Conservation (phyloP, 768 basidiomycete genomes). For the Candolleomyces aberdarensis region DNA sequence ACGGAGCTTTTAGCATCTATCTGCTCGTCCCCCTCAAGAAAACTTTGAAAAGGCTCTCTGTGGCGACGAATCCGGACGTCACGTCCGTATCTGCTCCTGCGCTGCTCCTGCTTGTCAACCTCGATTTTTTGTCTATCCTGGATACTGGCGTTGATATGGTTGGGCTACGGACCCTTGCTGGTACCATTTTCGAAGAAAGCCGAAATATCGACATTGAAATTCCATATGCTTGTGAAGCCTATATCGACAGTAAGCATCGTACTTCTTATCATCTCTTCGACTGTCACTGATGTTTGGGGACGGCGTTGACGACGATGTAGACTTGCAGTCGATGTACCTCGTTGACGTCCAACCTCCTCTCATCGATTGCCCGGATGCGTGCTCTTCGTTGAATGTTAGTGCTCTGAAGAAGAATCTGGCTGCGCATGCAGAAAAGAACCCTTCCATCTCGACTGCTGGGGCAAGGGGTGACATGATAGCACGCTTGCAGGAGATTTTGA, state of each 20-base stretch:
- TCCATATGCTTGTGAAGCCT: constrained; percentile 48
- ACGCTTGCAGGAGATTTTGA: constrained; percentile 44
- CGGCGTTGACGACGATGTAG: constrained; percentile 24
- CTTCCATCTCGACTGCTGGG: constrained; percentile 41
- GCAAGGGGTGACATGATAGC: constrained; percentile 46
- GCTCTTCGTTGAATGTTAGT: constrained; percentile 38
- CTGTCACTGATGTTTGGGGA: too few species aligned
- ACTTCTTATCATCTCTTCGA: not conserved
- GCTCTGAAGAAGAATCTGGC: constrained; percentile 56
- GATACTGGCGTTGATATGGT: constrained; percentile 55
- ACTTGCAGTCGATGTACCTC: constrained; percentile 45
- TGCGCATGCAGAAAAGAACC: constrained; percentile 50
- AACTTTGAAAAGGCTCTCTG: constrained; percentile 48
- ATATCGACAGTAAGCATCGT: constrained; percentile 46
- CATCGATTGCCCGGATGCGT: constrained; percentile 39
- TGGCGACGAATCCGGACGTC: constrained; percentile 51
- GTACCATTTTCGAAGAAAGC: not conserved
- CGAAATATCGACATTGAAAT: constrained; percentile 51
- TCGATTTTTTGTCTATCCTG: constrained; percentile 48
- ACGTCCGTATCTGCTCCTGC: constrained; percentile 57
- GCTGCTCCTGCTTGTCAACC: constrained; percentile 43
- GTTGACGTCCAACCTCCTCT: constrained; percentile 46
- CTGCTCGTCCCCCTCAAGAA: constrained; percentile 54
- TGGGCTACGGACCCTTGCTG: constrained; percentile 48
- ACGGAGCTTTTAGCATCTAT: constrained; percentile 41